Conservation (phyloP, 495 filamentous ascomycete genomes). For the Tricharina praecox region DNA sequence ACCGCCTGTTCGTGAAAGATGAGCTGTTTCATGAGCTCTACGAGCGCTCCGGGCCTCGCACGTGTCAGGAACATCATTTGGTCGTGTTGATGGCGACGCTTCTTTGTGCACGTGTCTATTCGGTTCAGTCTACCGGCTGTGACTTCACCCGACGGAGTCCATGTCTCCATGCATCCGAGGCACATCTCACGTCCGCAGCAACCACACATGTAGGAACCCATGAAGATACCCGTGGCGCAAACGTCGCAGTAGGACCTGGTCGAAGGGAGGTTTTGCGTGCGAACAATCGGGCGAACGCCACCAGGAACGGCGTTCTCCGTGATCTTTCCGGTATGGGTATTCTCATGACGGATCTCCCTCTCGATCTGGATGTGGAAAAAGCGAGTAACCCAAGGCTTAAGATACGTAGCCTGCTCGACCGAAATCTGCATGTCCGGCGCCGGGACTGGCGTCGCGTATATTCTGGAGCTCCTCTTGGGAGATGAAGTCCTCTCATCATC, state of each 20-base stretch:
- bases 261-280: conserved; percentile 12
- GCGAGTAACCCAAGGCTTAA: conserved; percentile 15
- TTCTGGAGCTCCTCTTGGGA: background rate
- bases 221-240: conserved; percentile 22
- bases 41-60: conserved; percentile 15
- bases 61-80: conserved; percentile 22
- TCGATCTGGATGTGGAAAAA: conserved; percentile 16
- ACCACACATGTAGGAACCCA: conserved; percentile 25
- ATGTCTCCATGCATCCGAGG: conserved; percentile 23
- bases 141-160: conserved; percentile 8
- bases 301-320: background rate
- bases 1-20: no score
- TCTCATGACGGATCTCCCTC: conserved; percentile 16
- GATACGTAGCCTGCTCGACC: conserved; percentile 10
- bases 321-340: conserved; percentile 8
- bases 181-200: conserved; percentile 25
- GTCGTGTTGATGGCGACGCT: conserved; percentile 11
- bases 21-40: background rate
- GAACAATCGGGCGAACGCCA: conserved; percentile 13
- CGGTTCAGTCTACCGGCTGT: background rate
- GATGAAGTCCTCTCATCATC: no score
- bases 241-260: conserved; percentile 20
- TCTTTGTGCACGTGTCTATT: conserved; percentile 14
- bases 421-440: background rate
- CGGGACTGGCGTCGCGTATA: background rate